phyloP scores from a whole-genome alignment of 805 yeast genomes.

The Cyberlindnera samutprakarnensis region DNA sequence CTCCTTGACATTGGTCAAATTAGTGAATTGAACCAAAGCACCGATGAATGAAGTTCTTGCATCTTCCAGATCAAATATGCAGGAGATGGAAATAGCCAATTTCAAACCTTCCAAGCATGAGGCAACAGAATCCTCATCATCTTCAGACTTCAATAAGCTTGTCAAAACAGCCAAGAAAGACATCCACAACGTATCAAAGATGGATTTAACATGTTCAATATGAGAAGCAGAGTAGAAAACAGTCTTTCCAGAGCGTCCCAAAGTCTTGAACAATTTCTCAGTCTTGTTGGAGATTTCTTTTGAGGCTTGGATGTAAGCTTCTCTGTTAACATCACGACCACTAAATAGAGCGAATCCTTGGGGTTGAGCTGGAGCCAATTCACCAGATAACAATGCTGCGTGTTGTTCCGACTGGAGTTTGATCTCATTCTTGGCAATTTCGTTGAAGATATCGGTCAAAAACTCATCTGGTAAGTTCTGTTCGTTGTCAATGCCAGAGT shows the following conservation, averaged over 20 bases:
- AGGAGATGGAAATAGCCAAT: constrained; percentile 73
- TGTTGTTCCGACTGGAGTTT: constrained; percentile 90
- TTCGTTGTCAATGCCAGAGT: constrained; percentile 89
- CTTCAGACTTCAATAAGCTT: constrained; percentile 86
- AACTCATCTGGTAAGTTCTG: constrained; percentile 72
- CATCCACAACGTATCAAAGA: constrained; percentile 96
- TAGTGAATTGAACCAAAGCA: constrained; percentile 82
- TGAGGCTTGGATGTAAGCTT: constrained; percentile 89
- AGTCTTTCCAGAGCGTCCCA: constrained; percentile 42
- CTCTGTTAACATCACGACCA: constrained; percentile 63
- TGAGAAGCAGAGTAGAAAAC: constrained; percentile 78
- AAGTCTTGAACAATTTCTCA: constrained; percentile 66
- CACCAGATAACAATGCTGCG: constrained; percentile 75
- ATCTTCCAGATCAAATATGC: constrained; percentile 74
- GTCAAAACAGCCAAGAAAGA: constrained; percentile 90
- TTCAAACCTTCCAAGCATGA: constrained; percentile 81
- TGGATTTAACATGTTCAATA: constrained; percentile 84
- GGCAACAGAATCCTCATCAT: constrained; percentile 61
- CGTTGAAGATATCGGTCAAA: constrained; percentile 62
- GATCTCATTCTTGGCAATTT: constrained; percentile 79
- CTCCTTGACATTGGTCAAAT: constrained; percentile 70
- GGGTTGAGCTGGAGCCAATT: constrained; percentile 29
- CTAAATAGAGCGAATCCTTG: constrained; percentile 52
- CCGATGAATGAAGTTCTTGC: constrained; percentile 87
- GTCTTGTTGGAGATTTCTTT: constrained; percentile 87